Evolutionary conservation across 2,329 filamentous ascomycete genomes (phyloP), one percentile per base, ranked within the genome.

Genomic region (Trichophyton rubrum): DNA sequence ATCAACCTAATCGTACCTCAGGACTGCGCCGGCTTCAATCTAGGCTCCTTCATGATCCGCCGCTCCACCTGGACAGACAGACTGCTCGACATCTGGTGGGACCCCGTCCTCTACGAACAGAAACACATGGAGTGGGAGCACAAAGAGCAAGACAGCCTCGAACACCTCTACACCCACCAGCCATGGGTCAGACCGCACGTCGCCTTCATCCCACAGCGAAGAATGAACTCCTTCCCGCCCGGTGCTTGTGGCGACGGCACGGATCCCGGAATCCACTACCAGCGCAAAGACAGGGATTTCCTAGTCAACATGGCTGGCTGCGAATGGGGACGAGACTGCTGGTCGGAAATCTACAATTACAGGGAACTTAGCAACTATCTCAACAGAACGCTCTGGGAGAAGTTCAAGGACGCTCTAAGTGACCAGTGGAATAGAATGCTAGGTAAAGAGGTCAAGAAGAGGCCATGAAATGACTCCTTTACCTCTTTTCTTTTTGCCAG

Each of bases 51-150:
- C 79, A 93, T 99, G 73, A 77, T 96, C 51, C 85, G 85, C 57
- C 85, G 93, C 63, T 89, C 89, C 68, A 79, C 85, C 27, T 99
- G 91, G 89, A 89, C 91, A 0, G 92, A 97, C 68, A 86, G 90
- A 3, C 77, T 99, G 17, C 82, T 99, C 40, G 93, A 99, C 70
- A 82, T 96, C 59, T 99, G 93, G 93, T 99, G 93, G 93, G 93
- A 99, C 69, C 93, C 93, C 0, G 91, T 97, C 33, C 85, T 87
- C 61, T 99, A 99, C 73, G 93, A 99, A 75, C 93, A 99, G 75
- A 95, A 90, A 72, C 93, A 99, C 73, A 96, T 96, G 91, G 84
- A 93, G 64, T 99, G 93, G 93, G 91, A 93, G 70, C 93, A 99
- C 79, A 97, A 97, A 73, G 93, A 99, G 73, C 93, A 99, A 75